Base-by-base conservation (phyloP, 2,329 filamentous ascomycete species). In the Coniella vitis region DNA sequence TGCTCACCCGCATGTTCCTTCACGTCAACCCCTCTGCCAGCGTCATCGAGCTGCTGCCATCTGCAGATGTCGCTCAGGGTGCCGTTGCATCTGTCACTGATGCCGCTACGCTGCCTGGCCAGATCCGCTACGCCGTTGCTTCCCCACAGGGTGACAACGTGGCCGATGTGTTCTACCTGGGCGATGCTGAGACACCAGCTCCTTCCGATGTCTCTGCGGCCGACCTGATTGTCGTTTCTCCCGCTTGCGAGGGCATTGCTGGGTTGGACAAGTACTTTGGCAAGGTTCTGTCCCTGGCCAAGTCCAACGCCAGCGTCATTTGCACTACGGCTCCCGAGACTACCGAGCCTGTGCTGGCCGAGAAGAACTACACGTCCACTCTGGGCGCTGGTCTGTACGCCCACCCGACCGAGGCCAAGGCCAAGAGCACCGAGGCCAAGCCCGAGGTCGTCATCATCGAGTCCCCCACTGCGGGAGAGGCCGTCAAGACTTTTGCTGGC, bases 371-470 rank as follows among this genome's bases (percentile, higher is more conserved):
- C 44, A 19, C 16, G 13, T 38, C 45, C 4, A 25, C 45, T 29
- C 45, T 51, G 7, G 49, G 49, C 20, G 25, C 40, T 14, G 49
- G 39, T 3, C 36, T 51, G 10, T 51, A 47, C 40, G 34, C 45
- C n/a, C 42, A 41, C 32, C 45, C 45, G 7, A 9, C 16, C 34
- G 48, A 38, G n/a, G 14, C 40, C 34, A 48, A 51, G 21, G 32
- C 16, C 45, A 51, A 38, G 13, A 38, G 45, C 13, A 22, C 41
- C n/a, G 41, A 47, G 16, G 38, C 38, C 7, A 47, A 47, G 40
- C 29, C 36, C n/a, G 45, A 51, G 7, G 41, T 51, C 4, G 40
- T 51, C 40, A 48, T 51, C 25, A 35, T 51, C 14, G 40, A 48
- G 37, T 38, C 45, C 3, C 32, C 49, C n/a, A 20, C 45, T 4